phyloP scores from a whole-genome alignment of 2,329 filamentous ascomycete species.

The Fusarium lyarnte region DNA sequence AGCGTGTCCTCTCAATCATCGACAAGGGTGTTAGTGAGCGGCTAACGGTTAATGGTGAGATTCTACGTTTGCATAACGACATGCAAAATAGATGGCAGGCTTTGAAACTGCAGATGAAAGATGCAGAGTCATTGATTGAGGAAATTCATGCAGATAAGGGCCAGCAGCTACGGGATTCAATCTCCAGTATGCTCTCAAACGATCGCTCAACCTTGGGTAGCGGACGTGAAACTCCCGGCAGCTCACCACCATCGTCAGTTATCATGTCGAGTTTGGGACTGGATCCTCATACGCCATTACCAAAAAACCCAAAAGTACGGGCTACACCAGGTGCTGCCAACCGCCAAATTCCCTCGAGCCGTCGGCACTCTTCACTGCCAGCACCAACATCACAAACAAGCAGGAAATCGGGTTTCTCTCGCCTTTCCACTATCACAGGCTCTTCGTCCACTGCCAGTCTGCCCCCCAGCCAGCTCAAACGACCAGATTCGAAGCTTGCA shows the following conservation, averaged over 20 bases:
- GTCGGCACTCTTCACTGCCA: slow-evolving; percentile 61
- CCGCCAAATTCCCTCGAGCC: slow-evolving; percentile 56
- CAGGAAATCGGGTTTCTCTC: slow-evolving; percentile 55
- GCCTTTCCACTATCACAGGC: slow-evolving; percentile 58
- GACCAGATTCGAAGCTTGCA: slow-evolving; percentile 57
- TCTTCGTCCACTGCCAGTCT: slow-evolving; percentile 59
- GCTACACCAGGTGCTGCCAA: slow-evolving; percentile 59
- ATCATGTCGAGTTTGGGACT: slow-evolving; percentile 67
- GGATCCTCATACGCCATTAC: slow-evolving; percentile 57
- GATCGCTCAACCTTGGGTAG: slow-evolving; percentile 78
- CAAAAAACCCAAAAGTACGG: slow-evolving; percentile 56
- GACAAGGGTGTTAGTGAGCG: slow-evolving; percentile 95
- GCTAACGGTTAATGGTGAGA: slow-evolving; percentile 96
- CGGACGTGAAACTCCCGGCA: slow-evolving; percentile 75
- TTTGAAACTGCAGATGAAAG: slow-evolving; percentile 78
- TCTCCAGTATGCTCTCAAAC: slow-evolving; percentile 90
- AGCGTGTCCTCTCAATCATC: slow-evolving; percentile 89
- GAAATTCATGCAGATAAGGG: slow-evolving; percentile 73
- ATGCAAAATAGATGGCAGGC: slow-evolving; percentile 84
- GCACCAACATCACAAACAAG: slow-evolving; percentile 52
- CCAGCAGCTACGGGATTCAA: slow-evolving; percentile 87
- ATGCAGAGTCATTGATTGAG: slow-evolving; percentile 79
- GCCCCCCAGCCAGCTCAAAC: slow-evolving; percentile 53
- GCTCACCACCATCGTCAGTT: slow-evolving; percentile 70
- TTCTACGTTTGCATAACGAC: slow-evolving; percentile 84